Evolutionary conservation across 345 rosid genomes (phyloP), one percentile per base, ranked within the genome.

Genomic region (Salix brachista): DNA sequence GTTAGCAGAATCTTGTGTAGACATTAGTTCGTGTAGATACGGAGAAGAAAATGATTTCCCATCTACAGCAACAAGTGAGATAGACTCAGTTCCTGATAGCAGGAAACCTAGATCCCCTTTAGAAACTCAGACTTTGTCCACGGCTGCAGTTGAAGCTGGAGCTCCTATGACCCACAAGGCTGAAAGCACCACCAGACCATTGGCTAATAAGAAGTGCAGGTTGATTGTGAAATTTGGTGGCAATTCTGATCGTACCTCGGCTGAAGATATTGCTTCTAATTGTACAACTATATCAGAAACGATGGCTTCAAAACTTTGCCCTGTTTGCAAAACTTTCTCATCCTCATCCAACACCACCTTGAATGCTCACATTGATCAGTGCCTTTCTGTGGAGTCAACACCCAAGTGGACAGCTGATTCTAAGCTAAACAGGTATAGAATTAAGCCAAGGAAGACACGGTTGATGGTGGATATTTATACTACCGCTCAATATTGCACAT

Each of bases 291-390:
- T 84, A 41, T 89, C 98, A 0, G 96, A 91, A 81, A 82, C 89
- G 17, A 91, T 91, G 96, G 86, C 91, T 80, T 88, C 96, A 3
- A 92, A 91, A 86, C 89, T 89, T 70, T 96, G 98, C 94, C 99
- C 99, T 87, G 97, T 96, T 84, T 96, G 99, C 90, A 93, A 87
- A 86, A 90, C 90, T 16, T 96, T 96, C 88, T 90, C 99, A 3
- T 96, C 98, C 46, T 88, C 99, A 46, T 96, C 98, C 18, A 96
- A 93, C 85, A 96, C 99, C 67, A 96, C 98, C 60, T 85, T 96
- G 88, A 96, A 96, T 87, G 99, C 99, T 77, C 99, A 96, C 84
- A 96, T 96, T 11, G 99, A 96, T 77, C 99, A 96, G 86, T 93
- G 99, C 82, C 93, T 96, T 52, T 91, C 98, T 41, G 87, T 67